These are phyloP conservation scores for Chytriomyces sp. DNA, from an alignment of 192 early-diverging fungal species.

Conservation along the genomic window DNA sequence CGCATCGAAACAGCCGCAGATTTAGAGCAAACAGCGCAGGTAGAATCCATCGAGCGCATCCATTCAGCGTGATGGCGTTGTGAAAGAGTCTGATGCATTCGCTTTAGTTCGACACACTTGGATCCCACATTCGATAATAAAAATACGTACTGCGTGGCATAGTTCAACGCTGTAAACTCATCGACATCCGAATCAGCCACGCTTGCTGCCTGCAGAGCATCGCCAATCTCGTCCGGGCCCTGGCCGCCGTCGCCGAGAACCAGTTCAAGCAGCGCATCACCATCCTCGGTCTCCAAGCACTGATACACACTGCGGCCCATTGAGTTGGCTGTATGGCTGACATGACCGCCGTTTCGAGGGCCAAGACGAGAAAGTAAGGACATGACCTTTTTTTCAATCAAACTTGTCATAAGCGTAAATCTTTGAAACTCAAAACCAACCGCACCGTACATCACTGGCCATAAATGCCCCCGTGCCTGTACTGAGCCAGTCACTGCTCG, in stretches of 20 bases:
- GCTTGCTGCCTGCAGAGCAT: not conserved
- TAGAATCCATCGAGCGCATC: constrained; percentile 53
- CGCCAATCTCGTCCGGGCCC: not conserved
- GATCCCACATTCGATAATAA: not conserved
- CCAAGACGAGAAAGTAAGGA: not conserved
- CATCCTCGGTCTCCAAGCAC: not conserved
- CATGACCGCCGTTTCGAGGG: not conserved
- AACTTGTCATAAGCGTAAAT: not conserved
- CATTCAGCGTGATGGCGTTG: too few species aligned
- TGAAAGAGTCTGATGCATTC: too few species aligned
- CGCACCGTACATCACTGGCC: not conserved
- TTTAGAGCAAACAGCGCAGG: constrained; percentile 67
- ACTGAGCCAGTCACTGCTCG: too few species aligned
- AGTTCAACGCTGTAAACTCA: not conserved
- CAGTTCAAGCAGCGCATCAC: not conserved
- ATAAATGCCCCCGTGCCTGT: too few species aligned
- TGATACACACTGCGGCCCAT: not conserved
- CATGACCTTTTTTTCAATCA: constrained; percentile 26
- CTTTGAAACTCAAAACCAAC: not conserved
- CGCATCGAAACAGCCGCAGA: constrained; percentile 54
- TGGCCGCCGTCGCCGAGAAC: not conserved
- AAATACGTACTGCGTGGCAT: not conserved
- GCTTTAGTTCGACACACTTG: not conserved
- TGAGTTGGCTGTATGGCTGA: not conserved
- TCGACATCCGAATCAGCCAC: not conserved